Conservation (phyloP, 192 early-diverging fungal species). For the Linnemannia hyalina region DNA sequence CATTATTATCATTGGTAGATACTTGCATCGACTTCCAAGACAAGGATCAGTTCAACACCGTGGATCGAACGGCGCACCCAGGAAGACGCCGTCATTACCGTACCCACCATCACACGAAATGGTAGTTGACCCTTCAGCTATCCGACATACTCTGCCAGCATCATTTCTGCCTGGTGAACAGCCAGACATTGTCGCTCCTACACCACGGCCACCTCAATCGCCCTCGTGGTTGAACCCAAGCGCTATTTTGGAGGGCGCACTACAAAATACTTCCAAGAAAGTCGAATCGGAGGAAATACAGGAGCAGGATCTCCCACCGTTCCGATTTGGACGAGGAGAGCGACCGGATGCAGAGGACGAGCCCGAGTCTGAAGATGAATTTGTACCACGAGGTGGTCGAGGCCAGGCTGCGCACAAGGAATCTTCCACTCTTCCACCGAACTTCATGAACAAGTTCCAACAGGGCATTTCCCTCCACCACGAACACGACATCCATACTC, state of each 20-base stretch:
- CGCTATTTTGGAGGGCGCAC: slow-evolving; percentile 22
- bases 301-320: slow-evolving; percentile 36
- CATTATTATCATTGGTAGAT: slow-evolving; percentile 10
- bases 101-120: slow-evolving; percentile 41
- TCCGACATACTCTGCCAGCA: slow-evolving; percentile 35
- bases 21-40: slow-evolving; percentile 43
- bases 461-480: slow-evolving; percentile 29
- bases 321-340: slow-evolving; percentile 47
- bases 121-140: slow-evolving; percentile 10
- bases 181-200: slow-evolving; percentile 43
- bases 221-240: slow-evolving; percentile 45
- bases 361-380: slow-evolving; percentile 46
- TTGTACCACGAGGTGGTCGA: slow-evolving; percentile 14
- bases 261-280: slow-evolving; percentile 6
- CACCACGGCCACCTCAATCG: slow-evolving; percentile 44
- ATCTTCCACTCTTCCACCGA: neutral
- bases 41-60: slow-evolving; percentile 34
- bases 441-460: slow-evolving; percentile 17
- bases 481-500: neutral
- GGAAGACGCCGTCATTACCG: slow-evolving; percentile 30
- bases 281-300: slow-evolving; percentile 1
- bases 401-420: neutral
- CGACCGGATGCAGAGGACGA: slow-evolving; percentile 49
- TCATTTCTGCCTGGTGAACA: slow-evolving; percentile 31
- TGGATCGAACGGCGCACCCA: slow-evolving; percentile 22